Base-by-base conservation (phyloP, 2,329 filamentous ascomycete species). In the Fusarium cyanostomum region DNA sequence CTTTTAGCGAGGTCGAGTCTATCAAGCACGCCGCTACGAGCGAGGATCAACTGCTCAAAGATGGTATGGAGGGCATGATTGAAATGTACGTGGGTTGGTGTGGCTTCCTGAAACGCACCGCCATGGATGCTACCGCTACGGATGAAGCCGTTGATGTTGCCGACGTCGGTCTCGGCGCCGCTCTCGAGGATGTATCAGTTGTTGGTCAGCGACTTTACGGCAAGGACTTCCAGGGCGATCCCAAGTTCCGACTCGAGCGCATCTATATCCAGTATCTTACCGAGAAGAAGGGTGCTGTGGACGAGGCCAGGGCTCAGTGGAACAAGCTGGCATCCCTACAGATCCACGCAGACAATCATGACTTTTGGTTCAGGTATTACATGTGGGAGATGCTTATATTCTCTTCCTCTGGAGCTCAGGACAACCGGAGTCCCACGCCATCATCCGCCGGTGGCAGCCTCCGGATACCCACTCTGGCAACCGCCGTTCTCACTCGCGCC, bases 31-130 rank as follows among this genome's bases (percentile, higher is more conserved):
- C 89, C 38, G 95, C 95, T 7, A 98, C 94, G 0, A 92, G 89
- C 71, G 92, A 92, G 21, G 89, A 92, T 8, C 83, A 96, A 37
- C 82, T 98, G 6, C 93, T 96, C 73, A 89, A 91, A 62, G 89
- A 92, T 60, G 94, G 93, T 21, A 90, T 97, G 83, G 88, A 92
- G 45, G 91, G 94, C 66, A 88, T 97, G 28, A 85, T 98, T 57
- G 92, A 96, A 70, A 92, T 98, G 72, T 93, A 97, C 72, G 88
- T 92, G 50, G 90, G 94, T 0, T 99, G 95, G 95, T 97, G 94
- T 72, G 93, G 92, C 45, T 98, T 94, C 69, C 83, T 99, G 16
- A 92, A 94, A 66, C 90, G 95, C 21, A 89, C 89, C 44, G 92
- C 94, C 15, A 93, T 96, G 80, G 82, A 88, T 53, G 83, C 87